Conservation (phyloP, 805 yeast genomes). For the Candida chilensis region DNA sequence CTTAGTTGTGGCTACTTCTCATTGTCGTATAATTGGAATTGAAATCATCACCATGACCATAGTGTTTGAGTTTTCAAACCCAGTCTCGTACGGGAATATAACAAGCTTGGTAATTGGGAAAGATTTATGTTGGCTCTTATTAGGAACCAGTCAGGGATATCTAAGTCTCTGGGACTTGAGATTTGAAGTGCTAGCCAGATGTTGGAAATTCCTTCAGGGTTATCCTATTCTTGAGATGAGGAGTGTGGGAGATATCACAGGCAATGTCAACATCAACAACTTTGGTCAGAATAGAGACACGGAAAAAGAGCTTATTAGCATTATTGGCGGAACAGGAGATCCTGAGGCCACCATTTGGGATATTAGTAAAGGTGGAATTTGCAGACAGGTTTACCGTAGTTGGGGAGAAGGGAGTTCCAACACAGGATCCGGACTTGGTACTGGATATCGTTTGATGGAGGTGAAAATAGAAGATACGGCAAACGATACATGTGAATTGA, state of each 20-base stretch:
- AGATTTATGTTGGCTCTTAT: constrained; percentile 62
- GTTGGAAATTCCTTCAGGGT: constrained; percentile 49
- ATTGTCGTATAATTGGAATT: constrained; percentile 37
- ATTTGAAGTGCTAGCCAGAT: constrained; percentile 48
- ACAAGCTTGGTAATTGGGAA: constrained; percentile 39
- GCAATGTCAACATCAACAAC: constrained; percentile 22
- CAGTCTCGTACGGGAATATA: constrained; percentile 57
- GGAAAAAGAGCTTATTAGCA: too few species aligned
- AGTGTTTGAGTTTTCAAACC: constrained; percentile 35
- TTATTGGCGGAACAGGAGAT: constrained; percentile 59
- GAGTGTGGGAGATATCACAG: constrained; percentile 26
- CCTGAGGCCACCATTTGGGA: constrained; percentile 70
- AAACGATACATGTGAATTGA: neutral
- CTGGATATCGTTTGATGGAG: constrained; percentile 4
- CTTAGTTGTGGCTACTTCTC: constrained; percentile 43
- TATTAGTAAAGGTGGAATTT: constrained; percentile 34
- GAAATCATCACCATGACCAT: constrained; percentile 52
- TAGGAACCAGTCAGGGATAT: constrained; percentile 72
- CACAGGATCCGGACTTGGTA: constrained; percentile 6
- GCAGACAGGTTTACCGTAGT: constrained; percentile 12
- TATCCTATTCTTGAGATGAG: constrained; percentile 40
- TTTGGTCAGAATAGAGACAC: too few species aligned
- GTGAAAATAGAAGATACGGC: constrained; percentile 2
- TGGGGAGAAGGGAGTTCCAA: constrained; percentile 9
- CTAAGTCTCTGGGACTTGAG: constrained; percentile 78